phyloP scores from a whole-genome alignment of 805 yeast genomes.

The Wickerhamomyces alni region DNA sequence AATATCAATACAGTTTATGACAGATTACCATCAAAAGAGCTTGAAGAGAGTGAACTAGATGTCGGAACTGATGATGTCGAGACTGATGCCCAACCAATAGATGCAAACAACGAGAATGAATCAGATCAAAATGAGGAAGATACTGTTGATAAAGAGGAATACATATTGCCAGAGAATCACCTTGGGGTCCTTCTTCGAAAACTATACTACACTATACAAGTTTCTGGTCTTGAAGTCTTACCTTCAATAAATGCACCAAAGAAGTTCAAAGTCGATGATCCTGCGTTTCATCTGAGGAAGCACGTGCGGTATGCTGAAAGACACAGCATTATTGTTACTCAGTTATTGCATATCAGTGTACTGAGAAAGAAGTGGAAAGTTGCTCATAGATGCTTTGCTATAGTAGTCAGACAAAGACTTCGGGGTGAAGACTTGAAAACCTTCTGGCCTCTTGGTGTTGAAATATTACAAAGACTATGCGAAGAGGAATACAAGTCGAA shows the following conservation, averaged over 20 bases:
- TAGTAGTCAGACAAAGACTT: conserved; percentile 42
- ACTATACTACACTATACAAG: neutral
- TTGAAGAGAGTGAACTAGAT: too few species aligned
- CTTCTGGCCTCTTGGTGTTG: conserved; percentile 61
- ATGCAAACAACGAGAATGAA: too few species aligned
- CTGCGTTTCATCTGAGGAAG: neutral
- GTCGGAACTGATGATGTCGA: too few species aligned
- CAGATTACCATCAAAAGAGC: too few species aligned
- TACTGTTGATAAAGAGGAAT: neutral
- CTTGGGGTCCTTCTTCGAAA: too few species aligned
- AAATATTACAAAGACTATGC: conserved; percentile 33
- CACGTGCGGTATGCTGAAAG: conserved; percentile 4
- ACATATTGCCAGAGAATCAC: neutral
- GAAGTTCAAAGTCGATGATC: neutral
- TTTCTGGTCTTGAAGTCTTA: conserved; percentile 1
- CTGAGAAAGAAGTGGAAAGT: conserved; percentile 44
- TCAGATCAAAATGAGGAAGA: neutral
- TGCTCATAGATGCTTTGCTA: conserved; percentile 47
- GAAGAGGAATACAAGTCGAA: conserved; percentile 9
- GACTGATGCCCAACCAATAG: too few species aligned
- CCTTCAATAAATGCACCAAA: conserved; percentile 3
- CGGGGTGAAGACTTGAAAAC: conserved; percentile 46
- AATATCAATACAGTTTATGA: too few species aligned
- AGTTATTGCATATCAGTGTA: conserved; percentile 40
- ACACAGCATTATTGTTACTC: conserved; percentile 7